Base-by-base conservation (phyloP, 129 eudicot species). In the Escallonia herrerae region DNA sequence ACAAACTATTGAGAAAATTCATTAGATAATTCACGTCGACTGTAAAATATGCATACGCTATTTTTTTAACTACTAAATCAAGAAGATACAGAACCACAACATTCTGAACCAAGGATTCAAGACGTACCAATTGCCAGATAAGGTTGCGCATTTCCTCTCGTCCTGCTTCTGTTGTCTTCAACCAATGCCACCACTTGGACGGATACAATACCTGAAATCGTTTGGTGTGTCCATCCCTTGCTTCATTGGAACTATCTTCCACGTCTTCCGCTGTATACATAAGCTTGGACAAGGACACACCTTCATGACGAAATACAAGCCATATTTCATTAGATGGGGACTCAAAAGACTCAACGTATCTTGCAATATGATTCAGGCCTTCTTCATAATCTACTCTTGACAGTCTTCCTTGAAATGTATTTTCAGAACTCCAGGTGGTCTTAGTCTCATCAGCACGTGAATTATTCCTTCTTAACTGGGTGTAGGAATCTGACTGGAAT, bases 301-400 rank as follows among this genome's bases (percentile, higher is more conserved):
- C 99, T 84, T 93, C 99, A 74, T 93, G 96, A 62, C 84, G 86
- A 60, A 93, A 93, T 15, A 93, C 96, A 74, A 93, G 99, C 99
- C 99, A 93, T 77, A 93, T 93, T 68, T 93, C 96, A 77, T 89
- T 93, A 38, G 89, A 81, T 54, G 76, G 80, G 10, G 99, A 93
- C 84, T 93, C 99, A 72, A 93, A 89, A 58, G 95, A 93, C 80
- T 93, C 99, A 5, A 93, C 84, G 76, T 89, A 93, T 89, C 99
- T 84, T 12, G 99, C 99, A 75, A 93, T 82, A 80, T 93, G 90
- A 68, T 89, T 72, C 72, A 93, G 69, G 43, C 96, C 99, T 79
- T 93, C 91, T 79, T 93, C 95, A 72, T 71, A 67, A 37, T 72
- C 70, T 69, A 76, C 65, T 68, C 70, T 65, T 15, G 43, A 65